Conservation (phyloP, 1,139 yeast species). For the Schwanniomyces etchellsii region DNA sequence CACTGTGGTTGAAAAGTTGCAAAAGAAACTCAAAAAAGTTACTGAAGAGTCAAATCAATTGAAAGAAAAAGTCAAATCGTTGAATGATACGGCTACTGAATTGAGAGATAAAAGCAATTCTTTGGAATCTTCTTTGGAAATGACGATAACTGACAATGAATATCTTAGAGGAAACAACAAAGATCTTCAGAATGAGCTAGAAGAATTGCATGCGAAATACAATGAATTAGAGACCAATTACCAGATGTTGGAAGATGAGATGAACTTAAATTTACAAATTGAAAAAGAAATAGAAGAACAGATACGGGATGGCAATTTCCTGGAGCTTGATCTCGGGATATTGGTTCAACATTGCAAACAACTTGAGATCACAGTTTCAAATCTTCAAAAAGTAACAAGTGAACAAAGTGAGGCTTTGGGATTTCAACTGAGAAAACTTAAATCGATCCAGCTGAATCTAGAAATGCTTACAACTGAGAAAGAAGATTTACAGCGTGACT, state of each 20-base stretch:
- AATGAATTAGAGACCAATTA: constrained; percentile 35
- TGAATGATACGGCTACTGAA: constrained; percentile 13
- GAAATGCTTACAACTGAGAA: constrained; percentile 12
- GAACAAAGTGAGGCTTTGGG: constrained; percentile 14
- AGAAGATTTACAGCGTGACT: constrained; percentile 22
- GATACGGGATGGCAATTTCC: constrained; percentile 11
- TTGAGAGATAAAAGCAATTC: constrained; percentile 3
- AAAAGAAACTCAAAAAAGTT: constrained; percentile 28
- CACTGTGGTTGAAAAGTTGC: constrained; percentile 34
- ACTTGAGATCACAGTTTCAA: constrained; percentile 33
- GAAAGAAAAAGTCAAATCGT: constrained; percentile 12
- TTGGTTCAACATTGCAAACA: constrained; percentile 24
- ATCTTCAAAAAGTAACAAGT: constrained; percentile 30
- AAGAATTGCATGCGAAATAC: constrained; percentile 27
- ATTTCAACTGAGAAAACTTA: constrained; percentile 7
- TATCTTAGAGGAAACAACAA: constrained; percentile 40
- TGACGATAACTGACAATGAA: constrained; percentile 49
- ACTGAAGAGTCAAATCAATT: constrained; percentile 23
- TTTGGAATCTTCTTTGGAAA: constrained; percentile 42
- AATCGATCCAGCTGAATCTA: constrained; percentile 19
- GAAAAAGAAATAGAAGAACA: constrained; percentile 28
- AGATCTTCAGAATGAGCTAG: constrained; percentile 22
- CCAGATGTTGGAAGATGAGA: constrained; percentile 41
- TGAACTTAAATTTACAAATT: constrained; percentile 34
- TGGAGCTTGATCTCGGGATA: constrained; percentile 11